Conservation (phyloP, 306 rosid genomes). For the Mimosa pudica region DNA sequence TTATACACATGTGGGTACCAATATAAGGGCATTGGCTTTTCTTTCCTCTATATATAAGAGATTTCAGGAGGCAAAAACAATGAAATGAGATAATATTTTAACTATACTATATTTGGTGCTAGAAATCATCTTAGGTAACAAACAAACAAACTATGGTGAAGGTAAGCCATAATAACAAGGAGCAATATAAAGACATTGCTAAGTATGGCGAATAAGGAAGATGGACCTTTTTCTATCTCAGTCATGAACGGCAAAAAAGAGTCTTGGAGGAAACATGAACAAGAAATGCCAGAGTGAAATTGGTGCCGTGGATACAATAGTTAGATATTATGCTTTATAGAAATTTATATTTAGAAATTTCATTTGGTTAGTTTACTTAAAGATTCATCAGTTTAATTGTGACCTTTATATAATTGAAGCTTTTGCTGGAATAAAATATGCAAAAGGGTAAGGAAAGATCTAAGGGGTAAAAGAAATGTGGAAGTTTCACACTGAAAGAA, state of each 20-base stretch:
- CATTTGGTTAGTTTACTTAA: background rate
- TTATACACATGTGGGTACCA: background rate
- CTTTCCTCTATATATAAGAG: background rate
- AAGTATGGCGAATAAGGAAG: background rate
- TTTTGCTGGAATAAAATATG: background rate
- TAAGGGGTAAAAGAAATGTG: background rate
- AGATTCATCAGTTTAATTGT: background rate
- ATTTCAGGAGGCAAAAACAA: background rate
- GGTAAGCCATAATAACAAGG: background rate
- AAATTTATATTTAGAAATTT: background rate
- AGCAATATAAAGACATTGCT: background rate
- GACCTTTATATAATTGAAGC: background rate
- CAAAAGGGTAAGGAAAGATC: background rate
- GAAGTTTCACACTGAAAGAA: background rate
- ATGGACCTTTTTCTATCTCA: background rate
- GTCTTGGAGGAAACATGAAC: background rate
- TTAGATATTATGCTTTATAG: background rate
- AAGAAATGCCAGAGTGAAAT: background rate
- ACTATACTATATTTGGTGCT: background rate
- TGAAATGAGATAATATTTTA: background rate
- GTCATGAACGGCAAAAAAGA: background rate
- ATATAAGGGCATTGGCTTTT: background rate
- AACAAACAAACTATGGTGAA: background rate
- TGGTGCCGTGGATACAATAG: background rate
- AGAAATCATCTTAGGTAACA: background rate